Evolutionary conservation across 228 moss, liverwort and hornwort genomes (phyloP).

Genomic region (Sphagnum fallax): DNA sequence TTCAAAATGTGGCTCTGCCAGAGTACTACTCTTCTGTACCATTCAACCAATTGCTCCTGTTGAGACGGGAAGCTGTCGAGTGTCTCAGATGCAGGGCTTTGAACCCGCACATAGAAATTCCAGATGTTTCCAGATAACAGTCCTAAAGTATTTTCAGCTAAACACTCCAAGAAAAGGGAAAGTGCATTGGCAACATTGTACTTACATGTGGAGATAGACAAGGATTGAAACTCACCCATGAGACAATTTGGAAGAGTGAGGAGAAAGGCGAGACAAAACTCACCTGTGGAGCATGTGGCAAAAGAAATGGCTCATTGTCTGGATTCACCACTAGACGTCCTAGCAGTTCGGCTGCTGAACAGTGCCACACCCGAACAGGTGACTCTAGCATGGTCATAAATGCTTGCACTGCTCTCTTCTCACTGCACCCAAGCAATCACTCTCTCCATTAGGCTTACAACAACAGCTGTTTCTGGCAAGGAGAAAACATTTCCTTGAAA

Average conservation of each 20-base stretch:
- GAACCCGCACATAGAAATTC: neutral
- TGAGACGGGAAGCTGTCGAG: neutral
- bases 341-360: conserved; percentile 81
- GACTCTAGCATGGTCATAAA: conserved; percentile 77
- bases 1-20: too few species aligned
- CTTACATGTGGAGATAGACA: too few species aligned
- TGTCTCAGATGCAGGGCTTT: neutral
- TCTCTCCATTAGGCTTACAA: too few species aligned
- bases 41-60: too few species aligned
- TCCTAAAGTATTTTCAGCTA: neutral
- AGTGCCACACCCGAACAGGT: conserved; percentile 77
- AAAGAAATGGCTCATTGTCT: conserved; percentile 83
- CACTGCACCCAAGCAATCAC: conserved; percentile 24
- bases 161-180: too few species aligned
- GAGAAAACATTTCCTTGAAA: too few species aligned
- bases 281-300: conserved; percentile 67
- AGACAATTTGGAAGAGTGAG: neutral
- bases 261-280: neutral
- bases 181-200: too few species aligned
- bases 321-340: conserved; percentile 94
- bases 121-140: neutral
- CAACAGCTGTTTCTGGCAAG: too few species aligned
- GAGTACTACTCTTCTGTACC: too few species aligned
- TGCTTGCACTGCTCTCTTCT: conserved; percentile 65
- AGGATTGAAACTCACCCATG: too few species aligned